A percentile compares a stretch with the other conserved stretches of the same genome.
Evolutionary conservation across 2,329 filamentous ascomycete genomes (phyloP).

Genomic region (Fusarium tanahbumbuense): DNA sequence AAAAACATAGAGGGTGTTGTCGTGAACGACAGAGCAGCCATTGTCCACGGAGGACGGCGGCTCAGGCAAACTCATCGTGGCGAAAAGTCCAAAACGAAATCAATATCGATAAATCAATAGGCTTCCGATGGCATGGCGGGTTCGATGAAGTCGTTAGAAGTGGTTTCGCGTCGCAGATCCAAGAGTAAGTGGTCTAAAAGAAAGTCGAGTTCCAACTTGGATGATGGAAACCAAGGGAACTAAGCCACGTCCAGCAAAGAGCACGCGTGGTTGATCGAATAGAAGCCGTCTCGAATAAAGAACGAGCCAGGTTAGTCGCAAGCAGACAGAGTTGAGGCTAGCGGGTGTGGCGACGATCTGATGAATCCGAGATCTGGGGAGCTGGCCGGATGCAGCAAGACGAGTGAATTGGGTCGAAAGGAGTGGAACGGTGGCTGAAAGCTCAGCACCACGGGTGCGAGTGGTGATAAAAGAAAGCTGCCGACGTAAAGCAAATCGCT

Average conservation of each 20-base stretch:
- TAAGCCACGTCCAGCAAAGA: conserved; percentile 11
- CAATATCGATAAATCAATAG: conserved; percentile 27
- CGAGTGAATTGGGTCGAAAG: conserved; percentile 34
- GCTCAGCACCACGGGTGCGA: conserved; percentile 48
- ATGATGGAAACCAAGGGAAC: conserved; percentile 12
- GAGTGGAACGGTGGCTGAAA: conserved; percentile 37
- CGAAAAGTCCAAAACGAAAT: conserved; percentile 21
- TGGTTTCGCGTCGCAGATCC: conserved; percentile 33
- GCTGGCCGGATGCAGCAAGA: conserved; percentile 45
- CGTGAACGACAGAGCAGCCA: conserved; percentile 83
- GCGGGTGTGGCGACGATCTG: conserved; percentile 28
- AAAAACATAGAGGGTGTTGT: conserved; percentile 87
- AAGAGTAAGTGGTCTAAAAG: conserved; percentile 7
- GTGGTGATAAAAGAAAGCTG: conserved; percentile 20
- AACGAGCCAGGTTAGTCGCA: conserved; percentile 34
- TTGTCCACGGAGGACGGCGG: conserved; percentile 77
- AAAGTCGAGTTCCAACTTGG: conserved; percentile 20
- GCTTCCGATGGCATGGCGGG: conserved; percentile 46
- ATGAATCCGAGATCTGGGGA: conserved; percentile 30
- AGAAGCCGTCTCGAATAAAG: conserved; percentile 29
- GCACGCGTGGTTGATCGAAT: conserved; percentile 15
- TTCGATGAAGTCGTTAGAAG: conserved; percentile 17
- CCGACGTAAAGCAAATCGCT: conserved; percentile 15
- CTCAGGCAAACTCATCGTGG: conserved; percentile 76
- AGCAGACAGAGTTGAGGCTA: conserved; percentile 38